These are phyloP conservation scores for Cynanchum wilfordii DNA, from an alignment of 257 asterid species.

Conservation along the genomic window DNA sequence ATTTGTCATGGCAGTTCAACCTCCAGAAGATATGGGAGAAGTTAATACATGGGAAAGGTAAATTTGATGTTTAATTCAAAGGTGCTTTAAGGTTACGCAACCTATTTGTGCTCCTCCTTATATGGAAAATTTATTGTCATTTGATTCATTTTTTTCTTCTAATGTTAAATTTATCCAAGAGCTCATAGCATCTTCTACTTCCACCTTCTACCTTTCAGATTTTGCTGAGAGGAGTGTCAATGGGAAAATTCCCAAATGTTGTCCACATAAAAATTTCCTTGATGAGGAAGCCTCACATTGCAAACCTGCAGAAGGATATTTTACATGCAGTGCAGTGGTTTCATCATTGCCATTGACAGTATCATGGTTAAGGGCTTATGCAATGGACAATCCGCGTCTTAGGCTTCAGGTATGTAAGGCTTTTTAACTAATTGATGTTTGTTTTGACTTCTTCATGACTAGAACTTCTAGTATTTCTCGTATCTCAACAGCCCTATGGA, in stretches of 20 bases:
- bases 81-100: not conserved
- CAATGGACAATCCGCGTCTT: conserved; percentile 51
- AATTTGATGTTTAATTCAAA: not conserved
- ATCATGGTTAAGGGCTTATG: conserved; percentile 66
- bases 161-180: not conserved
- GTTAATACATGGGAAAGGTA: conserved; percentile 59
- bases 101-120: not conserved
- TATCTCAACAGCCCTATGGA: not conserved
- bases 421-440: not conserved
- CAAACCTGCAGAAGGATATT: conserved; percentile 39
- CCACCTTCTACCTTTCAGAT: conserved; percentile 34
- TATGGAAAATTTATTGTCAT: not conserved
- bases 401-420: conserved; percentile 54
- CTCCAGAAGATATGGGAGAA: conserved; percentile 78
- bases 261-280: conserved; percentile 43
- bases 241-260: conserved; percentile 27
- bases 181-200: conserved; percentile 2
- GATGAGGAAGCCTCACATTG: conserved; percentile 37
- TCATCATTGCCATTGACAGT: conserved; percentile 78
- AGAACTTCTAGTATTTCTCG: not conserved
- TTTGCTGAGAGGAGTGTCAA: conserved; percentile 33
- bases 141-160: not conserved
- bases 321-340: conserved; percentile 65
- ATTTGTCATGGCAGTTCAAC: conserved; percentile 79
- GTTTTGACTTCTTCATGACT: not conserved